Conservation (phyloP, 257 asterid species). For the Solanum phureja region DNA sequence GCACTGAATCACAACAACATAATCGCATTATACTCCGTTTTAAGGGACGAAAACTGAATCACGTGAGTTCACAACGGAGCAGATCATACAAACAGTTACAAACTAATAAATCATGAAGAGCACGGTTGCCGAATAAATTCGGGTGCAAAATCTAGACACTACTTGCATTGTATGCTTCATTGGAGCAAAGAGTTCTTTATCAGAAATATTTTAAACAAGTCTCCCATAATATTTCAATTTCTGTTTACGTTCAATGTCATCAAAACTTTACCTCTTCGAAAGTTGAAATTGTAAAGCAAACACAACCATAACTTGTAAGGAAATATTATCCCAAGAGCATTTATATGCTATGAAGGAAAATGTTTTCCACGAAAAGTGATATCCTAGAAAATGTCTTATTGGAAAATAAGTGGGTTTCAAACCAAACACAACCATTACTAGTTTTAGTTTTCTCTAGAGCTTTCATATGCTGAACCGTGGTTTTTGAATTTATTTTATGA, state of each 20-base stretch:
- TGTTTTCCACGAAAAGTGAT: background rate
- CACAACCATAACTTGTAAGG: background rate
- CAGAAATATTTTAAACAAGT: background rate
- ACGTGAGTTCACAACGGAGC: background rate
- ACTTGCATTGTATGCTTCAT: background rate
- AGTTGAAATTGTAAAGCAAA: background rate
- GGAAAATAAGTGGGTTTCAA: background rate
- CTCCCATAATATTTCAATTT: background rate
- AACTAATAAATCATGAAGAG: background rate
- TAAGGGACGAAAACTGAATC: background rate
- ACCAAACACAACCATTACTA: background rate
- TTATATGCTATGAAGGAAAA: background rate
- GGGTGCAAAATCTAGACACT: background rate
- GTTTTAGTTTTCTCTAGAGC: background rate
- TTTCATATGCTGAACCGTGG: background rate
- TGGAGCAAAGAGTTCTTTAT: background rate
- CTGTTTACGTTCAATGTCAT: background rate
- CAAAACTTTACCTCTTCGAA: background rate
- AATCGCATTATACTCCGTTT: background rate
- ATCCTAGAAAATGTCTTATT: background rate
- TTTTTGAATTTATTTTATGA: background rate
- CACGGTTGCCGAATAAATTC: background rate
- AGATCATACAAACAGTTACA: background rate
- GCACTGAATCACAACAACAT: background rate
- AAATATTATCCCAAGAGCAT: background rate